Evolutionary conservation across 2,329 filamentous ascomycete species (phyloP), one percentile per base, ranked within the genome.

Genomic region (Monilinia aucupariae): DNA sequence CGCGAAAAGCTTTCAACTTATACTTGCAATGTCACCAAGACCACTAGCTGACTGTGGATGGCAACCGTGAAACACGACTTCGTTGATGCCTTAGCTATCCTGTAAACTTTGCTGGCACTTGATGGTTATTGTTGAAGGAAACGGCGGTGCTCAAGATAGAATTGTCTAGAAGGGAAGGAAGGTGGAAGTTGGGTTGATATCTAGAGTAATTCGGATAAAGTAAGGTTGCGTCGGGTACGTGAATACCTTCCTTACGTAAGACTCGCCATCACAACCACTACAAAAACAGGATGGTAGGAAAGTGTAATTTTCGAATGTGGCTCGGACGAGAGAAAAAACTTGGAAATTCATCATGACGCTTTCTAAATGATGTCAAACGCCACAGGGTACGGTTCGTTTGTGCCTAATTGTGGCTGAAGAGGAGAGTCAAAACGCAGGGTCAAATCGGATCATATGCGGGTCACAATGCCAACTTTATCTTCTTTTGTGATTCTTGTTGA

Each of bases 381-480:
- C 54, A 56, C 54, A 47, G 6, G 7, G 3, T 30, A 30, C 27
- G 27, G 27, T 30, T 30, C 27, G 27, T n/a, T n/a, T n/a, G n/a
- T n/a, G n/a, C n/a, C n/a, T 6, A 30, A 48, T 48, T 48, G 54
- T 56, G 54, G 54, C 54, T 4, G 12, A 34, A 32, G 12, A 55
- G 30, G 20, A 27, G 41, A 27, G 37, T 8, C 22, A 25, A 25
- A 47, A 12, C 25, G 45, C n/a, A 37, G 17, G 25, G 15, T 50
- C 25, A 54, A 54, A 34, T 37, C 20, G n/a, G 41, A 56, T 47
- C 41, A 34, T 47, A 32, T 56, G 53, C 53, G 41, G 41, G 41
- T 34, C 53, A n/a, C 17, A 45, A 13, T 37, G 53, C 53, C 53
- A 56, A 56, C 53, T 56, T 55, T 56, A 56, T 56, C 39, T 45